Evolutionary conservation across 2,329 filamentous ascomycete genomes (phyloP).

Genomic region (Arachnopeziza araneosa): DNA sequence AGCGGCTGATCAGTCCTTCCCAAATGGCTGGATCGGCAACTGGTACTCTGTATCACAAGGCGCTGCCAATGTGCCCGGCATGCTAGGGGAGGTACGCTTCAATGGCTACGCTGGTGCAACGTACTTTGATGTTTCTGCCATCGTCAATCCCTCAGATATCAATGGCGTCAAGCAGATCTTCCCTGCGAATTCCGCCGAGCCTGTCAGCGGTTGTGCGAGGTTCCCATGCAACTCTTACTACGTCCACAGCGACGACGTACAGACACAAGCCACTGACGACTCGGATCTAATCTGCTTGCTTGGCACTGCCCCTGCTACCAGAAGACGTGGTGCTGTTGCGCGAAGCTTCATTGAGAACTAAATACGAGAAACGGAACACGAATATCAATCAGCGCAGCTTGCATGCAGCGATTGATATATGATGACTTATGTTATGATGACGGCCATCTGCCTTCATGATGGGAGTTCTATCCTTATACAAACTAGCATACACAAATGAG

Average conservation of each 20-base stretch:
- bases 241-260: constrained; percentile 47
- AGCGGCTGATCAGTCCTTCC: constrained; percentile 34
- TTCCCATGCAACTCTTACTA: constrained; percentile 52
- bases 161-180: constrained; percentile 51
- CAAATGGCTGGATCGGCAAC: constrained; percentile 38
- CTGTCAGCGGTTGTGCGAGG: constrained; percentile 45
- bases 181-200: constrained; percentile 33
- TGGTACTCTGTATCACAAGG: constrained; percentile 43
- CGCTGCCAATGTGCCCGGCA: constrained; percentile 38
- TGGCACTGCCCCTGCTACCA: constrained; percentile 19
- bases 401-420: neutral
- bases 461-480: neutral
- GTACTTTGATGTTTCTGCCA: constrained; percentile 56
- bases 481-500: neutral
- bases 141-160: constrained; percentile 45
- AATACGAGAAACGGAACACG: neutral
- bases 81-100: constrained; percentile 48
- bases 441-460: neutral
- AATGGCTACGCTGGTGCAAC: constrained; percentile 43
- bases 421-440: neutral
- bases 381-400: neutral
- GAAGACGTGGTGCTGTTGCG: constrained; percentile 11
- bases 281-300: constrained; percentile 42
- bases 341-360: neutral
- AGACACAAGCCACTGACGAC: constrained; percentile 48